Evolutionary conservation across 2,329 filamentous ascomycete species (phyloP).

Genomic region (Colletotrichum orbiculare): DNA sequence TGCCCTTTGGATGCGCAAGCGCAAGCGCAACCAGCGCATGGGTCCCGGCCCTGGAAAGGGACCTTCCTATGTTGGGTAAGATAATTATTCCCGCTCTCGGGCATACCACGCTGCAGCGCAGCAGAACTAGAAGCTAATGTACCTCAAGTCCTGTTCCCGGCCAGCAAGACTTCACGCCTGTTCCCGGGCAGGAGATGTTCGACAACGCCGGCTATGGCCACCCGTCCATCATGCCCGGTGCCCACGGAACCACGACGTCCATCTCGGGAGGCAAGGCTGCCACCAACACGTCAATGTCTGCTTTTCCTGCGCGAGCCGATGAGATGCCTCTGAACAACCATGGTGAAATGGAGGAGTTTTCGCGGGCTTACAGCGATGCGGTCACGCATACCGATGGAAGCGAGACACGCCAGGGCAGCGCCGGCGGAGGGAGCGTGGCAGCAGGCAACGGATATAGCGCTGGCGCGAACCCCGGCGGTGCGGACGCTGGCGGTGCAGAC

Average conservation of each 20-base stretch:
- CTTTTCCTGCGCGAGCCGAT: constrained; percentile 40
- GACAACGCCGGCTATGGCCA: constrained; percentile 34
- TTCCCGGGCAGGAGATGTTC: constrained; percentile 30
- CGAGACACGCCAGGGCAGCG: constrained; percentile 49
- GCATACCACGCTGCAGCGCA: not conserved
- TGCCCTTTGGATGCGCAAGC: constrained; percentile 56
- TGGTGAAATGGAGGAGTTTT: constrained; percentile 57
- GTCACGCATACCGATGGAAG: constrained; percentile 53
- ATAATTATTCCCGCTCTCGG: not conserved
- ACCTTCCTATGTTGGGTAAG: constrained; percentile 56
- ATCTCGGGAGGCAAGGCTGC: constrained; percentile 31
- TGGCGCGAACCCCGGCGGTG: not conserved
- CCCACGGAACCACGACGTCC: constrained; percentile 35
- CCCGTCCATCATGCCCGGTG: constrained; percentile 35
- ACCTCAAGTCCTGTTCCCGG: constrained; percentile 44
- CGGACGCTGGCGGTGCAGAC: constrained; percentile 26
- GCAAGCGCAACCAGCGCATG: constrained; percentile 54
- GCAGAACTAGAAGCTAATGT: constrained; percentile 36
- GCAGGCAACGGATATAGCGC: constrained; percentile 23
- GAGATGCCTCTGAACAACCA: constrained; percentile 52
- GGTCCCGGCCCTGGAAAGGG: constrained; percentile 53
- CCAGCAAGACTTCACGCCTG: constrained; percentile 44
- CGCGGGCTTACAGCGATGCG: constrained; percentile 54
- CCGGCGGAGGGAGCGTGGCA: constrained; percentile 35
- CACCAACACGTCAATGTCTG: constrained; percentile 38